Evolutionary conservation across 163 green algal species (phyloP), one percentile per base, ranked within the genome.

Genomic region (Chlorella variabilis): DNA sequence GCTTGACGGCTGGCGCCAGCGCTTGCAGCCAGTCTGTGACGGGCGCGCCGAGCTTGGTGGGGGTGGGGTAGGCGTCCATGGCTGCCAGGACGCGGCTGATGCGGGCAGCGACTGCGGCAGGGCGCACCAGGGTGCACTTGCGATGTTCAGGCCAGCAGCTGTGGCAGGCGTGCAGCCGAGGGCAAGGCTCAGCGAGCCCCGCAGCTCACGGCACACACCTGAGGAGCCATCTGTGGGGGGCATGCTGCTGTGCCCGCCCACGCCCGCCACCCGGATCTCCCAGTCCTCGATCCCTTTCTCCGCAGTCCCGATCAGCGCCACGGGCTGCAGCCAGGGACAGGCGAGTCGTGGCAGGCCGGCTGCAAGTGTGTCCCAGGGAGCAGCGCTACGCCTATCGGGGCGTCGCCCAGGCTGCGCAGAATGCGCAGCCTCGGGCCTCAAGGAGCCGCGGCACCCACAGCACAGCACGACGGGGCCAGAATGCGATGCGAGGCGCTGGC

Each of bases 241-340:
- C 58, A 85, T 59, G 42, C 69, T 77, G 63, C 39, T 67, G 82
- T 88, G 84, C 21, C 84, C 84, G 59, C 73, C 85, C n/a, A 27
- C 65, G 25, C 85, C 85, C 11, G n/a, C 13, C 21, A 89, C 38
- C 15, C 18, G 25, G 4, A 89, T 34, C 21, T 76, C 63, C 68
- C 66, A 84, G 0, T 42, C 71, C 36, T 81, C 51, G n/a, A 41
- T 61, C 4, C 74, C 77, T 49, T 83, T 89, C 49, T 86, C 80
- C 4, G 33, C 71, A 23, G 75, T 84, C 27, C 78, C 80, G 8
- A 89, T 34, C 27, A 84, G 23, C 13, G 84, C 84, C 41, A 89
- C n/a, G 4, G 62, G 84, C 49, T 75, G 71, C 51, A 69, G 2
- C 17, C 54, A 29, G 54, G 23, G 20, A 15, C 54, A 63, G 23